These are phyloP conservation scores for Mucor velutinosus DNA, from an alignment of 371 early-diverging fungal species.

Conservation along the genomic window DNA sequence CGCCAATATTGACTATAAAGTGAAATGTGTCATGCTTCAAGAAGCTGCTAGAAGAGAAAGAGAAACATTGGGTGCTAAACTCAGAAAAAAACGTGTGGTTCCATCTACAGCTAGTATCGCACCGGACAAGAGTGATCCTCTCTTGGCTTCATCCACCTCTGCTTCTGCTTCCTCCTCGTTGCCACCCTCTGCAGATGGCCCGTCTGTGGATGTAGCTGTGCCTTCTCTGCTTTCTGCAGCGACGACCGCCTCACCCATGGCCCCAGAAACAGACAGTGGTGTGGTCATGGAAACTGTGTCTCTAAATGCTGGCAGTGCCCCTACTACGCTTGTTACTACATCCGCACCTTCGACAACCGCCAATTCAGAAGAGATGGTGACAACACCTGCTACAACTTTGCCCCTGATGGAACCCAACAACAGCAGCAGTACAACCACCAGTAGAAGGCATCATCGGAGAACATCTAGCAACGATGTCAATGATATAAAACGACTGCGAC, in stretches of 20 bases:
- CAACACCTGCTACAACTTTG: not conserved
- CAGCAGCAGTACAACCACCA: conserved; percentile 14
- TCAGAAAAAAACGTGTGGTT: conserved; percentile 28
- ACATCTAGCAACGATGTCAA: conserved; percentile 54
- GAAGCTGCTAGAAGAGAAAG: conserved; percentile 62
- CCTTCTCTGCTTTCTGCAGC: not conserved
- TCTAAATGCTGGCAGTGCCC: not conserved
- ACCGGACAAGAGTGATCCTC: not conserved
- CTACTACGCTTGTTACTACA: not conserved
- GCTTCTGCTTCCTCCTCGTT: not conserved
- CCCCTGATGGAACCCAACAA: not conserved
- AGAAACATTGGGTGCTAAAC: conserved; percentile 41
- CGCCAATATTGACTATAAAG: conserved; percentile 72
- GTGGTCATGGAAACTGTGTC: not conserved
- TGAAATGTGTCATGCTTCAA: conserved; percentile 76
- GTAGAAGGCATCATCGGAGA: conserved; percentile 49
- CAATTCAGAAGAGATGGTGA: not conserved
- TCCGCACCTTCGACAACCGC: conserved; percentile 2
- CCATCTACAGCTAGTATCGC: not conserved
- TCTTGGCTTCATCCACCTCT: not conserved
- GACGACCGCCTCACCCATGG: not conserved
- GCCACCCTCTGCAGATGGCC: not conserved
- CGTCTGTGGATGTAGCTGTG: not conserved
- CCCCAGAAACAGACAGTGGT: not conserved
- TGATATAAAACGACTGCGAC: conserved; percentile 45